Evolutionary conservation across 305 asterid species (phyloP), one percentile per base, ranked within the genome.

Genomic region (Solanum aculeatissimum): DNA sequence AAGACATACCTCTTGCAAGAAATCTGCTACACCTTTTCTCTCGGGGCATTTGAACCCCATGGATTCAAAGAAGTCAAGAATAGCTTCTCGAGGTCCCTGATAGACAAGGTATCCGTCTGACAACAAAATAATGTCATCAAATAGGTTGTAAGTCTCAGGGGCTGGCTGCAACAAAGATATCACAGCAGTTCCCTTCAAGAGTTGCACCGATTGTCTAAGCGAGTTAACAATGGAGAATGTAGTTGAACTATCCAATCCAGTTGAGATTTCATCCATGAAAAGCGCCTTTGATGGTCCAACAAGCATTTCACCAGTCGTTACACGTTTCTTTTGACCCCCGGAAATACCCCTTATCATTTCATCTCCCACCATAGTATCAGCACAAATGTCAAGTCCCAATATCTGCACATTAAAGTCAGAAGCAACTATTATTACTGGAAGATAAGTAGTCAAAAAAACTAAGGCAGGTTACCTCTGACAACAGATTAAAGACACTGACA

Each of bases 301-400:
- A 58, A 90, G 83, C 91, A 90, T 89, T 83, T 89, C 92, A 68
- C 92, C 91, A 0, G 94, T 91, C 3, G 94, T 91, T 69, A 91
- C 94, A 38, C 94, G 94, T 80, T 91, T 91, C 81, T 83, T 90
- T 85, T 91, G 94, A 0, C 94, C 94, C 10, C 93, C 93, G 0
- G 93, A 91, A 14, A 91, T 91, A 78, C 93, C 94, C 62, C 94
- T 84, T 12, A 90, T 25, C 92, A 90, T 91, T 51, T 88, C 91
- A 78, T 91, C 94, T 32, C 94, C 94, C 27, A 91, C 94, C 88
- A 91, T 71, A 32, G 92, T 90, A 84, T 91, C 94, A 7, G 93
- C 94, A 51, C 94, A 91, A 8, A 90, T 79, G 32, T 91, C 93
- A 9, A 90, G 91, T n/a, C 94, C 93, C 55, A 90, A 55, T 7